Evolutionary conservation across 768 basidiomycete species (phyloP).

Genomic region (Albatrellus ellisii): DNA sequence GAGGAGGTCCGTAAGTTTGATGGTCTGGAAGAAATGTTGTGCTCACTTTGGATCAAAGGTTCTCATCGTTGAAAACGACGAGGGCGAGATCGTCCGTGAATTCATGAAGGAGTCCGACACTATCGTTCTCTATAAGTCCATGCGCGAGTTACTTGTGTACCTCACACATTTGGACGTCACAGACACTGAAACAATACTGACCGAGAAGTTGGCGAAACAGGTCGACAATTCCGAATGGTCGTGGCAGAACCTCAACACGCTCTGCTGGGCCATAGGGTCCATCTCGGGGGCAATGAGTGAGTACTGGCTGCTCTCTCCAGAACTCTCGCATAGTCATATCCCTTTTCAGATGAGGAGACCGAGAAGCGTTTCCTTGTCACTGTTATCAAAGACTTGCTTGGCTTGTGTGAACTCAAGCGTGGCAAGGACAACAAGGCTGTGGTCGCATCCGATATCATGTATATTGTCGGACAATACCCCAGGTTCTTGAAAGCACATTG

Average conservation of each 20-base stretch:
- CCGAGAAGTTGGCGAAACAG: constrained; percentile 95
- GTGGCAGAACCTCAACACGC: constrained; percentile 97
- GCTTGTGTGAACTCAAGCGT: constrained; percentile 93
- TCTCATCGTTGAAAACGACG: constrained; percentile 96
- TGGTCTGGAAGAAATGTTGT: background rate
- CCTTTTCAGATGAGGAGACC: constrained; percentile 77
- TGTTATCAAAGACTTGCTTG: constrained; percentile 97
- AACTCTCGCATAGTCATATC: background rate
- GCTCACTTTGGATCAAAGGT: constrained; percentile 57
- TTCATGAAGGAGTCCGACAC: constrained; percentile 99
- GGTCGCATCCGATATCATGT: constrained; percentile 93
- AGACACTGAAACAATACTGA: constrained; percentile 95
- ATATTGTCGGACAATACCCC: constrained; percentile 99
- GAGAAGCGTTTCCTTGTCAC: constrained; percentile 99
- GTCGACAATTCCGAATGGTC: constrained; percentile 98
- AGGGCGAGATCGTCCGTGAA: constrained; percentile 98
- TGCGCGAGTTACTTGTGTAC: constrained; percentile 96
- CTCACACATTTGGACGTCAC: constrained; percentile 92
- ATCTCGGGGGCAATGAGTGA: constrained; percentile 98
- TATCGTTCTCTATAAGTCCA: constrained; percentile 96
- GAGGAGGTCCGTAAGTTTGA: constrained; percentile 61
- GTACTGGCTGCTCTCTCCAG: constrained; percentile 20
- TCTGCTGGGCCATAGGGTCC: constrained; percentile 99
- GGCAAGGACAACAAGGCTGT: constrained; percentile 99
- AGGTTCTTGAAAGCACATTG: constrained; percentile 99